Evolutionary conservation across 805 yeast genomes (phyloP).

Genomic region (Ogataea polymorpha): DNA sequence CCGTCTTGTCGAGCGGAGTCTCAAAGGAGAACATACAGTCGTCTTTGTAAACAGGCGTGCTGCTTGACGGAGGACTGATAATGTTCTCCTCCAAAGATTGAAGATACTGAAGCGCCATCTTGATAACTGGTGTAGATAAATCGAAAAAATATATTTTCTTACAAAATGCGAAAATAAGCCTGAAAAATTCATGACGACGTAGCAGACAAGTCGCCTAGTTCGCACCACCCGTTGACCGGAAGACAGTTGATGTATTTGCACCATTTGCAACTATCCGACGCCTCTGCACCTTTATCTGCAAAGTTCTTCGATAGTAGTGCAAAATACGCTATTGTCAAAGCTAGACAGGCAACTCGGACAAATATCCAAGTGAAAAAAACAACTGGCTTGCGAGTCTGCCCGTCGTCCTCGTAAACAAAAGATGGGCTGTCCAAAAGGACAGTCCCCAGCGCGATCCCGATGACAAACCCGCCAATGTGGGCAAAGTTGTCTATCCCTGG

Average conservation of each 20-base stretch:
- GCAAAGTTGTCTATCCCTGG: conserved; percentile 77
- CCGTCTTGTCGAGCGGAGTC: conserved; percentile 51
- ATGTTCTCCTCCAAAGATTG: conserved; percentile 13
- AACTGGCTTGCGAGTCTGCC: conserved; percentile 31
- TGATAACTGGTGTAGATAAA: neutral
- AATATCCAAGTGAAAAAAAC: conserved; percentile 52
- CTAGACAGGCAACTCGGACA: conserved; percentile 44
- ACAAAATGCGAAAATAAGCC: neutral
- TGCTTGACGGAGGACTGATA: conserved; percentile 27
- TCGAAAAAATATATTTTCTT: neutral
- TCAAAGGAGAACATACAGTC: conserved; percentile 88
- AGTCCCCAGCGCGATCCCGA: conserved; percentile 53
- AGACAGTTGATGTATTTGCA: conserved; percentile 70
- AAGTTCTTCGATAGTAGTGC: conserved; percentile 48
- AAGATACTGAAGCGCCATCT: conserved; percentile 21
- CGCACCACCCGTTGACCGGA: conserved; percentile 73
- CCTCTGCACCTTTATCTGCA: conserved; percentile 43
- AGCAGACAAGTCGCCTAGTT: conserved; percentile 19
- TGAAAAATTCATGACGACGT: neutral
- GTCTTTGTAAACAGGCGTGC: conserved; percentile 65
- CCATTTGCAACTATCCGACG: conserved; percentile 52
- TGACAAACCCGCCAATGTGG: conserved; percentile 71
- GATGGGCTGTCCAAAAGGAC: conserved; percentile 55
- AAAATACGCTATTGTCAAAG: conserved; percentile 47
- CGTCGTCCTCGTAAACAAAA: conserved; percentile 28